Percentiles rank a stretch among this genome's conserved stretches.
Conservation (phyloP, 306 rosid species). For the Vigna nakashimae region DNA sequence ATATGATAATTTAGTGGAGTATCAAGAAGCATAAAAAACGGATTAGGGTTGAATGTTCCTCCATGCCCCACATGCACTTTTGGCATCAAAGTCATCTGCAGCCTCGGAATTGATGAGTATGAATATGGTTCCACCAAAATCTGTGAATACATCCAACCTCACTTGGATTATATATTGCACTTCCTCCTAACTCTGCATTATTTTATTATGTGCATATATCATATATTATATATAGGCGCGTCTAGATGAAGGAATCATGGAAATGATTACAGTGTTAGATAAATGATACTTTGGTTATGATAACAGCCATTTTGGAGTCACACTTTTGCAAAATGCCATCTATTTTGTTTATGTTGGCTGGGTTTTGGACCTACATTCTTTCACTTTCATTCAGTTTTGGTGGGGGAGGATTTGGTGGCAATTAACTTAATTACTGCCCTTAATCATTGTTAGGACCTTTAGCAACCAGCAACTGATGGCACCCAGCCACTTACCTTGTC, state of each 20-base stretch:
- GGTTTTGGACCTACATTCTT: conserved; percentile 35
- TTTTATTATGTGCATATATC: not conserved
- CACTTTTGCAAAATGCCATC: conserved; percentile 25
- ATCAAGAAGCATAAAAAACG: conserved; percentile 35
- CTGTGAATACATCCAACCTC: not conserved
- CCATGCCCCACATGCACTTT: conserved; percentile 50
- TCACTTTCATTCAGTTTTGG: conserved; percentile 39
- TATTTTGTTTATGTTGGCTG: conserved; percentile 2
- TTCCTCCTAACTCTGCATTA: conserved; percentile 26
- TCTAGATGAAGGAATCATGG: conserved; percentile 40
- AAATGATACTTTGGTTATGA: conserved; percentile 15
- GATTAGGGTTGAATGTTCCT: conserved; percentile 34
- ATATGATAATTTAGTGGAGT: conserved; percentile 18
- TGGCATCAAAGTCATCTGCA: conserved; percentile 47
- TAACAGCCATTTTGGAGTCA: conserved; percentile 46
- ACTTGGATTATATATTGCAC: conserved; percentile 1
- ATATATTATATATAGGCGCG: conserved; percentile 24
- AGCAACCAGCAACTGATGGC: conserved; percentile 47
- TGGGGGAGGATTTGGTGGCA: conserved; percentile 56
- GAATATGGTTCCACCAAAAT: conserved; percentile 28
- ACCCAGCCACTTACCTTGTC: conserved; percentile 27
- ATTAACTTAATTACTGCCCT: conserved; percentile 39
- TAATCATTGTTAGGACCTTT: conserved; percentile 52
- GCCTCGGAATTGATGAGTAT: conserved; percentile 27
- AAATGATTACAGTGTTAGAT: conserved; percentile 44